Evolutionary conservation across 208 protist genomes (phyloP), one percentile per base, ranked within the genome.

Genomic region (Porcisia deanei): DNA sequence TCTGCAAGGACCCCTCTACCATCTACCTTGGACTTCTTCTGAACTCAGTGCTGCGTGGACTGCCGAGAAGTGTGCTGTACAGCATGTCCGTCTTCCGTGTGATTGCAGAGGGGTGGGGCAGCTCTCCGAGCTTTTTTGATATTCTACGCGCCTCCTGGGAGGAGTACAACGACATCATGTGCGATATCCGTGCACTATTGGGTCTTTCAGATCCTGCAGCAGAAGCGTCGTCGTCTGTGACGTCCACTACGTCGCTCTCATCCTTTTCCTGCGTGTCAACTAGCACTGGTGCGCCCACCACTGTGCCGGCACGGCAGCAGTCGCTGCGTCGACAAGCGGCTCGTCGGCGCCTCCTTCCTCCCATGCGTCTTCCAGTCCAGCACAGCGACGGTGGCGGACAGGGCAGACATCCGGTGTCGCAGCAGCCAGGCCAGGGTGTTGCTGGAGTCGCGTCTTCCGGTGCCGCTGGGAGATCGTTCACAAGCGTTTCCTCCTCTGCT

Each of bases 11-110:
- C 74, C 90, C 92, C 6, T 85, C 81, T n/a, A 85, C 91, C 43
- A 85, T 94, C 30, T 96, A 96, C 71, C 76, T 94, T 22, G 87
- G 89, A 1, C 79, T 96, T 37, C 83, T 96, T 9, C 76, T 95
- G 16, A 94, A 95, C 77, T 79, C 82, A 47, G 78, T 78, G 2
- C 81, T 91, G 61, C 63, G 63, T 8, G 70, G 79, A 34, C 79
- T 85, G 55, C 75, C 82, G 22, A 79, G 77, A 20, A 92, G 86
- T 72, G 76, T 90, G 65, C 54, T 86, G 39, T 82, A 78, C 71
- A 79, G 84, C 39, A 84, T 88, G 73, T 79, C 83, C 1, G 84
- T 93, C 39, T 79, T 94, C 61, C 84, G 84, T 30, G 45, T 91
- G 2, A 79, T 94, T 65, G 90, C 90, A 16, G 79, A 95, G 43